A percentile compares a stretch with the other conserved stretches of the same genome.
Conservation (phyloP, 179 eudicot genomes). For the Spergularia azorica region DNA sequence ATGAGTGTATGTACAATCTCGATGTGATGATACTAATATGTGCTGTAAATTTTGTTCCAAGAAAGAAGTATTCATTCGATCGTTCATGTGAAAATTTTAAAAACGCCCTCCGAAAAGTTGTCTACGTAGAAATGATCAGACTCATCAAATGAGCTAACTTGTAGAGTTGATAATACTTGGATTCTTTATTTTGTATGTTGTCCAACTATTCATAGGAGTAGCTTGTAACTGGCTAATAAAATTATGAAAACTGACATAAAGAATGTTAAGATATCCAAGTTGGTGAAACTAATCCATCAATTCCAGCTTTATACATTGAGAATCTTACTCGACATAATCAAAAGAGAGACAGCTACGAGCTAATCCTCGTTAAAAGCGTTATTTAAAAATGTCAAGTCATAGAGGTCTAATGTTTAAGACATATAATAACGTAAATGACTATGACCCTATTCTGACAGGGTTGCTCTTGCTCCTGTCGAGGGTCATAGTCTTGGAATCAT, state of each 20-base stretch:
- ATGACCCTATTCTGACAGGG: no score
- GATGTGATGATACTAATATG: not conserved
- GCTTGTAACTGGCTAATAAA: not conserved
- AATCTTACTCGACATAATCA: not conserved
- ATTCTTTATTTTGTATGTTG: no score
- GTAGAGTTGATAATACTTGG: no score
- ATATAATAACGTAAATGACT: no score
- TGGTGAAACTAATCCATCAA: constrained; percentile 26
- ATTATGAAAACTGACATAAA: not conserved
- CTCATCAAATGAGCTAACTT: no score
- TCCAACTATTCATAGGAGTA: not conserved
- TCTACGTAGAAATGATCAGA: no score
- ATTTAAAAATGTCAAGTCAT: no score
- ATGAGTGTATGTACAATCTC: constrained; percentile 13
- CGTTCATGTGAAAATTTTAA: no score
- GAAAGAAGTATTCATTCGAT: not conserved
- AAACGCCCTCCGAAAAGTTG: no score
- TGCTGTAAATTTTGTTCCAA: constrained; percentile 22
- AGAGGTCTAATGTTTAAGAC: no score
- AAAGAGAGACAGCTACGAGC: constrained; percentile 5
- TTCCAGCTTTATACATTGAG: constrained; percentile 21
- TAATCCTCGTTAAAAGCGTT: no score
- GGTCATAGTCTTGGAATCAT: not conserved
- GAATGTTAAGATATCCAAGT: not conserved
- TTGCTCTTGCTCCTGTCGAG: no score